Conservation (phyloP, 805 yeast species). For the Schwanniomyces vanrijiae region DNA sequence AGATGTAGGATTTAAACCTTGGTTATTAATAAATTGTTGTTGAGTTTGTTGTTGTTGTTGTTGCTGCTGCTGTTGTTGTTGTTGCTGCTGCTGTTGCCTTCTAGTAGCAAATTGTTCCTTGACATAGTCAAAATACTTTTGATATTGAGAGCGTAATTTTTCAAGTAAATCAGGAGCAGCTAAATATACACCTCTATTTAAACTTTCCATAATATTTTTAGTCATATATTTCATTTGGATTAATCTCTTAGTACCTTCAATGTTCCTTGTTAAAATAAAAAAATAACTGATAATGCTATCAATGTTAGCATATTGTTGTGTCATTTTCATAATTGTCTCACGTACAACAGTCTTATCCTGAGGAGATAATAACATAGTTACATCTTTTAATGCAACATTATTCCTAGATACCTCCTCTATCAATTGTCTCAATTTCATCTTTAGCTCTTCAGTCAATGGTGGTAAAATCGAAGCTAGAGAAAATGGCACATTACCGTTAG, state of each 20-base stretch:
- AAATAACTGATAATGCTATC: constrained; percentile 80
- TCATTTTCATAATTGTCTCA: constrained; percentile 51
- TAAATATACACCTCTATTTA: constrained; percentile 62
- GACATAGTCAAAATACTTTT: constrained; percentile 72
- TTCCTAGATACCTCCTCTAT: constrained; percentile 68
- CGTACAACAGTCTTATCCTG: constrained; percentile 65
- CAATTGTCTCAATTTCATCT: constrained; percentile 58
- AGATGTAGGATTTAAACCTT: constrained; percentile 2
- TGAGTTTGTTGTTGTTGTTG: constrained; percentile 7
- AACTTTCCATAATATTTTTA: constrained; percentile 68
- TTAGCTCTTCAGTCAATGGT: constrained; percentile 57
- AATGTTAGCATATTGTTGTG: constrained; percentile 64
- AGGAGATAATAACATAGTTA: constrained; percentile 58
- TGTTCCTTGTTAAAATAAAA: constrained; percentile 70
- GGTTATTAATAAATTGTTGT: constrained; percentile 7
- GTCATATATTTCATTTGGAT: constrained; percentile 79
- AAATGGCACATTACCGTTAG: constrained; percentile 3
- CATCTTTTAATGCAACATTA: constrained; percentile 65
- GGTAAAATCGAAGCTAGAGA: constrained; percentile 23
- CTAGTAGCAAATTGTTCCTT: constrained; percentile 54
- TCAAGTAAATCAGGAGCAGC: constrained; percentile 74
- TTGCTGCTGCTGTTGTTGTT: constrained; percentile 20
- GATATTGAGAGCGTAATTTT: constrained; percentile 69
- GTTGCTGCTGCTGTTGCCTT: constrained; percentile 34
- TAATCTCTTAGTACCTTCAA: constrained; percentile 72